phyloP scores from a whole-genome alignment of 2,329 filamentous ascomycete genomes.

The Triangularia verruculosa region DNA sequence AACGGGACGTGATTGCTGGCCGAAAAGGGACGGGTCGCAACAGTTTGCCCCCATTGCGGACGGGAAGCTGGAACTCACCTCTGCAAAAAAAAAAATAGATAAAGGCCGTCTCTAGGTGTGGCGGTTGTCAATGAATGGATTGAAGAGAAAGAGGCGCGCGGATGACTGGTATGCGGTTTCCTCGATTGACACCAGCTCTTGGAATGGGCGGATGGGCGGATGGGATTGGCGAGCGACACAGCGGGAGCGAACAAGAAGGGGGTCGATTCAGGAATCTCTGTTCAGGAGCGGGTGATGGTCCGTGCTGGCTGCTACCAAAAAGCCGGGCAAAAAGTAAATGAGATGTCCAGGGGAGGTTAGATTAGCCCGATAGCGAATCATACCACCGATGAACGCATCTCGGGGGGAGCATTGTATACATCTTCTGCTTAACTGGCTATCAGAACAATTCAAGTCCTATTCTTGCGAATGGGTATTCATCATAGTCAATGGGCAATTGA shows the following conservation, averaged over 20 bases:
- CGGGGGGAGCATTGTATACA: not conserved
- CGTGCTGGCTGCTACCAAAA: conserved; percentile 17
- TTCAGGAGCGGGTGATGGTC: conserved; percentile 21
- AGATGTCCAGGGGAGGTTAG: conserved; percentile 25
- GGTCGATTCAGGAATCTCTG: conserved; percentile 17
- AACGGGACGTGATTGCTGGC: conserved; percentile 15
- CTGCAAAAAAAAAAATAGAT: not conserved
- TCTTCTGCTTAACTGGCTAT: not conserved
- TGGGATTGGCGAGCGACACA: conserved; percentile 23
- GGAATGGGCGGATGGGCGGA: conserved; percentile 21
- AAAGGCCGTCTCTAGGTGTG: conserved; percentile 7
- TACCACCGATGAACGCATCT: conserved; percentile 15
- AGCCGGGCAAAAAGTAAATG: conserved; percentile 26
- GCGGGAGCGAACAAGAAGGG: conserved; percentile 5
- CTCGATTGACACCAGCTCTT: conserved; percentile 17
- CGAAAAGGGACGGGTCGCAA: conserved; percentile 9
- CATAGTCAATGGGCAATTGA: not conserved
- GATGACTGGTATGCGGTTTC: conserved; percentile 25
- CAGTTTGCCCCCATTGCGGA: conserved; percentile 16
- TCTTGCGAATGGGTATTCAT: not conserved
- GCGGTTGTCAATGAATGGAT: conserved; percentile 13
- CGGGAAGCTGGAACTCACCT: conserved; percentile 14
- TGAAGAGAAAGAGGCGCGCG: conserved; percentile 14
- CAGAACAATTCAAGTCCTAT: not conserved
- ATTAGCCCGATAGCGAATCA: conserved; percentile 20